Conservation (phyloP, 441 rosid species). For the Jatropha multifida region DNA sequence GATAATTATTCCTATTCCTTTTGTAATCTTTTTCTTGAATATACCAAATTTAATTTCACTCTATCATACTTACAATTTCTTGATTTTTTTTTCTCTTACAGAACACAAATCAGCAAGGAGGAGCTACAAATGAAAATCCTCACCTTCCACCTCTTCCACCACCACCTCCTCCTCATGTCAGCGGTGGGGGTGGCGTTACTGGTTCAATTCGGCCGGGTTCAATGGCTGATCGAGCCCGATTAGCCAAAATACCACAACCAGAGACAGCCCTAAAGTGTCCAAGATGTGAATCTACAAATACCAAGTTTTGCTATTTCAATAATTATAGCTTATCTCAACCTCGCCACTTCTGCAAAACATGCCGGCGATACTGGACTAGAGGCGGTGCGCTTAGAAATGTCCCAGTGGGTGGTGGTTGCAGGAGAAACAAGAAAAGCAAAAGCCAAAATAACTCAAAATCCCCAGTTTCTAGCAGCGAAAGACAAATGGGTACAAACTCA, state of each 20-base stretch:
- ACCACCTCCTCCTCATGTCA: constrained; percentile 34
- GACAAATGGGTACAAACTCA: constrained; percentile 41
- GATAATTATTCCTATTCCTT: constrained; percentile 42
- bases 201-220: constrained; percentile 80
- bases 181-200: constrained; percentile 36
- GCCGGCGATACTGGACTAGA: constrained; percentile 95
- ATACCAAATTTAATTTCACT: constrained; percentile 37
- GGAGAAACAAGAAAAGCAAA: constrained; percentile 80
- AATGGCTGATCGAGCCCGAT: constrained; percentile 84
- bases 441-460: constrained; percentile 43
- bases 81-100: constrained; percentile 26
- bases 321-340: constrained; percentile 97
- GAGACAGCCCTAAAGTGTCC: constrained; percentile 84
- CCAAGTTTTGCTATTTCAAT: constrained; percentile 96
- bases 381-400: constrained; percentile 90
- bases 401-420: constrained; percentile 89
- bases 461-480: constrained; percentile 33
- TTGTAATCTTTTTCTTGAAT: constrained; percentile 30
- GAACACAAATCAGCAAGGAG: constrained; percentile 43
- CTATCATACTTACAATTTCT: constrained; percentile 11
- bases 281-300: constrained; percentile 89
- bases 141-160: constrained; percentile 48
- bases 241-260: constrained; percentile 82
- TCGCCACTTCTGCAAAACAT: constrained; percentile 94
- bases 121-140: constrained; percentile 25